Evolutionary conservation across 1,284 basidiomycete species (phyloP), one percentile per base, ranked within the genome.

Genomic region (Vanrija humicola): DNA sequence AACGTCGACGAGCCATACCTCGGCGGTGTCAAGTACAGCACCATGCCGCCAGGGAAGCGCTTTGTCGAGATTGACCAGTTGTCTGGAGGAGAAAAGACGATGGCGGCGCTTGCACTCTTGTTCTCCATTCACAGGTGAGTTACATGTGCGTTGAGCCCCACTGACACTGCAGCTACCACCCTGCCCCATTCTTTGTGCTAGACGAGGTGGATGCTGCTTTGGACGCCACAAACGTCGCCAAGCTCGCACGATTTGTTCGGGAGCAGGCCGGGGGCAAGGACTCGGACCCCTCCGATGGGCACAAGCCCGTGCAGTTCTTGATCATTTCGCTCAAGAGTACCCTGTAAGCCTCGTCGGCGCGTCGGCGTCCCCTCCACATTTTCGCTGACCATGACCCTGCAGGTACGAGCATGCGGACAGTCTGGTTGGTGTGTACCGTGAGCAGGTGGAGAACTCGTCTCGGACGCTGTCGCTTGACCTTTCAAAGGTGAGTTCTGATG

Each of bases 1-100:
- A 95, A 98, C 69, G 90, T 83, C 58, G 95, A 98, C 88, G 96
- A 98, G 81, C 96, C 96, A 0, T 98, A 98, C 68, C 83, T 84
- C 23, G 89, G 87, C 26, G 96, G 95, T 55, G 90, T 98, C 78
- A 96, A 95, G 75, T 98, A 98, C 73, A 94, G 97, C 72, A 93
- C 94, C 1, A 98, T 98, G 90, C 95, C 95, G 0, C 94, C 94
- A 0, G 95, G 98, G 86, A 99, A 99, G 75, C 88, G 93, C 6
- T 98, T 98, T 82, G 84, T 94, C 62, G 96, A 98, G 74, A 98
- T 98, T 89, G 94, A 98, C 59, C 94, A 98, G 73, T 80, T 98
- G 6, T 98, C 93, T 0, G 96, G 95, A 51, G 96, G 96, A 23
- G 96, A 99, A 75, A 98, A 98, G 80, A 98, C 95, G 0, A 95